Evolutionary conservation across 2,329 filamentous ascomycete genomes (phyloP).

Genomic region (Neopestalotiopsis rosae): DNA sequence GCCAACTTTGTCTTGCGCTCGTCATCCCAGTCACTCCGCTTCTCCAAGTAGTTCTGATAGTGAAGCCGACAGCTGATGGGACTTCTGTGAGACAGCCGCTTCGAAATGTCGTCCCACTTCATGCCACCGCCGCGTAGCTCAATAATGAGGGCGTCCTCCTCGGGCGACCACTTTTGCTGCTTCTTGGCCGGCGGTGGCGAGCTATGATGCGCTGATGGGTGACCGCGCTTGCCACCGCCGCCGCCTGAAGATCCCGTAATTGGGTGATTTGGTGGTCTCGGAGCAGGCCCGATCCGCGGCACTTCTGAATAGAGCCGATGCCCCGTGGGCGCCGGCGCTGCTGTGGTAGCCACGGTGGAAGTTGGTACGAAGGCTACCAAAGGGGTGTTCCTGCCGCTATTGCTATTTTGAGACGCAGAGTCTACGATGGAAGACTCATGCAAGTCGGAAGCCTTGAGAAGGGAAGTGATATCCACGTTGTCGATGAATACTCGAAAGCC

Average conservation of each 20-base stretch:
- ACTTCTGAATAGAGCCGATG: constrained; percentile 31
- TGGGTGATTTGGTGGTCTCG: constrained; percentile 24
- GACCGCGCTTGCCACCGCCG: constrained; percentile 47
- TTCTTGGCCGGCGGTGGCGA: constrained; percentile 81
- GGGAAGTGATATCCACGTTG: constrained; percentile 94
- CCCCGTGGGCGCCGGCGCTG: constrained; percentile 35
- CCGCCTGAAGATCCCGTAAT: constrained; percentile 30
- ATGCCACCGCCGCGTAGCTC: constrained; percentile 87
- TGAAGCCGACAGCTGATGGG: constrained; percentile 93
- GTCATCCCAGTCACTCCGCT: constrained; percentile 93
- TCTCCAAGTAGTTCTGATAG: constrained; percentile 96
- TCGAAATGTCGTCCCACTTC: constrained; percentile 99
- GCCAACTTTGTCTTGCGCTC: constrained; percentile 97
- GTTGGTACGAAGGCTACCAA: constrained; percentile 40
- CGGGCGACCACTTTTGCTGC: constrained; percentile 94
- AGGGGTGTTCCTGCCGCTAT: constrained; percentile 22
- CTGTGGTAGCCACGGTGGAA: constrained; percentile 40
- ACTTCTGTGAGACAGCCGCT: constrained; percentile 85
- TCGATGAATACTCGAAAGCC: constrained; percentile 50
- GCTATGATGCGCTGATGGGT: constrained; percentile 53
- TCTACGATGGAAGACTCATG: constrained; percentile 67
- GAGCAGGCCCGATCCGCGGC: constrained; percentile 37
- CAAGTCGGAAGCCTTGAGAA: constrained; percentile 79
- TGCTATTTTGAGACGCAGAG: constrained; percentile 39
- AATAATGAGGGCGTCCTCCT: constrained; percentile 93